Conservation (phyloP, 2,329 filamentous ascomycete genomes). For the Pseudogymnoascus sp. region DNA sequence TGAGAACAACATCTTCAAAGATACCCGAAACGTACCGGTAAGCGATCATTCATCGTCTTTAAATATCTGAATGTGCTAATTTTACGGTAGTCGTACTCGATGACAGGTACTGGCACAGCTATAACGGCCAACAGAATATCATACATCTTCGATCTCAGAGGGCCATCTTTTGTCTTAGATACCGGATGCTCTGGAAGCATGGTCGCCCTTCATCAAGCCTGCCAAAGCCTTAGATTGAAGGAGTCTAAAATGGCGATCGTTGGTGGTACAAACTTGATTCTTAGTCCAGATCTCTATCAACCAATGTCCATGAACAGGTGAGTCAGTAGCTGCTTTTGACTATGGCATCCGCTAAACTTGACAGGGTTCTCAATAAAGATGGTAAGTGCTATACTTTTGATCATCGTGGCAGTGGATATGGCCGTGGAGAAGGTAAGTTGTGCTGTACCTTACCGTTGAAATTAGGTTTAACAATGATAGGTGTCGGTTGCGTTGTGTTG, state of each 20-base stretch:
- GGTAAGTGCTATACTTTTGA: constrained; percentile 31
- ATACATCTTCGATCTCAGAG: constrained; percentile 18
- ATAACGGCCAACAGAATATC: constrained; percentile 18
- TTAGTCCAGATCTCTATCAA: constrained; percentile 18
- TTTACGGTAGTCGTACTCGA: constrained; percentile 9
- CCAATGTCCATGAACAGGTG: constrained; percentile 24
- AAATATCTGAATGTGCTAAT: background rate
- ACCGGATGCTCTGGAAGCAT: constrained; percentile 32
- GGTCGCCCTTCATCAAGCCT: constrained; percentile 44
- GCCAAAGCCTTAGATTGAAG: constrained; percentile 26
- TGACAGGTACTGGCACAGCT: background rate
- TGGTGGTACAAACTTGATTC: constrained; percentile 13
- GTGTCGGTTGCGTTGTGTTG: constrained; percentile 32
- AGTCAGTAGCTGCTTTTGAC: background rate
- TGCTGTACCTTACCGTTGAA: background rate
- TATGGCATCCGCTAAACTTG: background rate
- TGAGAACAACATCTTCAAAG: constrained; percentile 16
- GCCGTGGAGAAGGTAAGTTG: constrained; percentile 33
- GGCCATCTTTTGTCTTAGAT: constrained; percentile 13
- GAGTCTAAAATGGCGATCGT: constrained; percentile 21
- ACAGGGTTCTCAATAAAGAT: constrained; percentile 24
- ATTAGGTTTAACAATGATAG: background rate
- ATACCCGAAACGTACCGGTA: constrained; percentile 10
- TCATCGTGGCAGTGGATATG: constrained; percentile 36
- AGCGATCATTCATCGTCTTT: background rate